These are phyloP conservation scores for Plantago rigida DNA, from an alignment of 305 asterid genomes.

Conservation along the genomic window DNA sequence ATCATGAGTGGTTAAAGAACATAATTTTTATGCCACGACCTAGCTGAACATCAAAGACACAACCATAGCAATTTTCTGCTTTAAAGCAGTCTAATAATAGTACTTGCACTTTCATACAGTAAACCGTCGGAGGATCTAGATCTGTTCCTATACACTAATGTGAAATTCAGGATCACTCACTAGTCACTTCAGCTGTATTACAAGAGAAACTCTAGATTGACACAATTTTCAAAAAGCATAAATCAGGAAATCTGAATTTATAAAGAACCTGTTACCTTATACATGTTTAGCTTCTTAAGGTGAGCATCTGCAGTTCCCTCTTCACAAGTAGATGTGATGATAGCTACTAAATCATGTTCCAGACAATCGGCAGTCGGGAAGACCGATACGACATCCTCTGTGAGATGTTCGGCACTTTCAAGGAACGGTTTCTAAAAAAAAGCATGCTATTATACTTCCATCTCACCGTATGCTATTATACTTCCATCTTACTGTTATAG, in stretches of 20 bases:
- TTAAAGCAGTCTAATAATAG: no score
- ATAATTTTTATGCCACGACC: no score
- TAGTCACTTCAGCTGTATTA: slow-evolving; percentile 5
- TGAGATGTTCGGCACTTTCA: slow-evolving; percentile 79
- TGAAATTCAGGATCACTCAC: slow-evolving; percentile 1
- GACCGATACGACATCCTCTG: slow-evolving; percentile 87
- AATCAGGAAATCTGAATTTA: slow-evolving; percentile 1
- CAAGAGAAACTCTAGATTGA: slow-evolving; percentile 5
- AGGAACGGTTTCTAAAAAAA: slow-evolving; percentile 76
- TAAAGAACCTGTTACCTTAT: slow-evolving; percentile 50
- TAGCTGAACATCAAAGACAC: neutral
- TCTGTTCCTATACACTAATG: neutral
- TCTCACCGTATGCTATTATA: slow-evolving; percentile 18
- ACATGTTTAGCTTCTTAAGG: slow-evolving; percentile 58
- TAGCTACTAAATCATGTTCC: slow-evolving; percentile 59
- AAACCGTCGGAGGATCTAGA: neutral
- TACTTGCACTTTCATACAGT: neutral
- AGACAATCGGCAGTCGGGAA: slow-evolving; percentile 89
- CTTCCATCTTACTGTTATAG: slow-evolving; percentile 20
- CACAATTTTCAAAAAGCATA: slow-evolving; percentile 17
- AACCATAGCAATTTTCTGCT: neutral
- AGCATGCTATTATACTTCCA: slow-evolving; percentile 20
- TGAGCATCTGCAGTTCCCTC: slow-evolving; percentile 73
- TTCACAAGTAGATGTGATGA: slow-evolving; percentile 58
- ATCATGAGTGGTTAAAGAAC: no score